phyloP scores from a whole-genome alignment of 1,284 basidiomycete genomes.

The Ustilago cynodontis region DNA sequence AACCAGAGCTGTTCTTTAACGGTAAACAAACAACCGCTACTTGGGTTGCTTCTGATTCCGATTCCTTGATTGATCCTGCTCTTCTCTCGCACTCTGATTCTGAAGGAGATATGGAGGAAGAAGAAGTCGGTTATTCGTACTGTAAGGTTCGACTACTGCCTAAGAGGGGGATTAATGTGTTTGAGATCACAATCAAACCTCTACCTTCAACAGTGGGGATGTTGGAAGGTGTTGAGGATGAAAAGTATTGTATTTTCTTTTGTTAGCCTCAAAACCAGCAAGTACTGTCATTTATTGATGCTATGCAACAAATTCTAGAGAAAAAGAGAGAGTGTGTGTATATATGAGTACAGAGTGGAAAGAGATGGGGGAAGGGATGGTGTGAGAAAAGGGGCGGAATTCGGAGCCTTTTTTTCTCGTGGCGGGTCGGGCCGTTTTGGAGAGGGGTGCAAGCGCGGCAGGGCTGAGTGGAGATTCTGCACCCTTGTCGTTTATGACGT shows the following conservation, averaged over 20 bases:
- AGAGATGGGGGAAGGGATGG: neutral
- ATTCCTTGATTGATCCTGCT: constrained; percentile 18
- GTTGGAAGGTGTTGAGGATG: constrained; percentile 20
- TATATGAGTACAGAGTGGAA: neutral
- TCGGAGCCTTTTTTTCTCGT: constrained; percentile 3
- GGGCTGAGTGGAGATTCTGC: neutral
- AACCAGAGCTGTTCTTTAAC: constrained; percentile 38
- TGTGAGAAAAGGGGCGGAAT: neutral
- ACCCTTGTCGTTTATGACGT: neutral
- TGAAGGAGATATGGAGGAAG: constrained; percentile 5
- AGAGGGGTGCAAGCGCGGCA: neutral
- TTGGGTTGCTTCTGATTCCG: constrained; percentile 26
- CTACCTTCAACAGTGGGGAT: constrained; percentile 6
- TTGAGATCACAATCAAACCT: constrained; percentile 36
- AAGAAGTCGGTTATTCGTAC: constrained; percentile 25
- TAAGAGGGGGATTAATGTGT: constrained; percentile 41
- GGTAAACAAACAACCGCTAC: constrained; percentile 19
- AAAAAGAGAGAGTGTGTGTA: no score
- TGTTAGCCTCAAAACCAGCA: constrained; percentile 9
- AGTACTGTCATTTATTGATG: neutral
- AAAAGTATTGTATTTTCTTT: constrained; percentile 47
- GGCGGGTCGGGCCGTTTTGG: neutral
- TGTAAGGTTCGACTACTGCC: constrained; percentile 39
- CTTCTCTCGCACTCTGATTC: no score
- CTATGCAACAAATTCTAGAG: no score